phyloP scores from a whole-genome alignment of 306 rosid genomes.

The Malus orientalis region DNA sequence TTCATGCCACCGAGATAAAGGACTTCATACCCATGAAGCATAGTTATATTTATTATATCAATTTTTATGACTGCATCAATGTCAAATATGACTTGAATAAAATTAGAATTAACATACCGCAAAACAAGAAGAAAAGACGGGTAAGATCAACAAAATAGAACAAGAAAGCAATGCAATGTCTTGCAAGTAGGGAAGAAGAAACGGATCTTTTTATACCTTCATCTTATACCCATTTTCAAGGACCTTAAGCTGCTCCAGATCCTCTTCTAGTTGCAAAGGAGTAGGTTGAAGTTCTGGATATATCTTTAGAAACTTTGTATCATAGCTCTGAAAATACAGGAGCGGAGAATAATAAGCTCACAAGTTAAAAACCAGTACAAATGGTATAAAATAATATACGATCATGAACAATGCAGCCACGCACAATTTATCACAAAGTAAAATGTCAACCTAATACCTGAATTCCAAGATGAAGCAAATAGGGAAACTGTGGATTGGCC shows the following conservation, averaged over 20 bases:
- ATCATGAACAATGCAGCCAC: neutral
- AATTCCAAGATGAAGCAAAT: constrained; percentile 69
- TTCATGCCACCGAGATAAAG: too few species aligned
- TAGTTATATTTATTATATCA: neutral
- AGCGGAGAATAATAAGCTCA: constrained; percentile 8
- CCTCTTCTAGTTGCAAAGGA: constrained; percentile 91
- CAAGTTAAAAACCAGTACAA: neutral
- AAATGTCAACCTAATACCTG: constrained; percentile 37
- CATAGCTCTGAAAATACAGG: constrained; percentile 64
- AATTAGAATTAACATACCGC: neutral
- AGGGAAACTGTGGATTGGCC: constrained; percentile 57
- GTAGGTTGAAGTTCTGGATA: constrained; percentile 75
- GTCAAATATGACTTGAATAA: neutral
- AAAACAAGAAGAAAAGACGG: neutral
- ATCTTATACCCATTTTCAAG: constrained; percentile 95
- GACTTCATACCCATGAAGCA: neutral
- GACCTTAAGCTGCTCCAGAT: constrained; percentile 95
- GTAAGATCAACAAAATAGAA: neutral
- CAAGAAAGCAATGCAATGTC: neutral
- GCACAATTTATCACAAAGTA: neutral
- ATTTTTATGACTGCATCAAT: neutral
- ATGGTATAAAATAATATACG: neutral
- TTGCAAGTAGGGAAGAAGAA: neutral
- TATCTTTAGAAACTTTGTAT: constrained; percentile 62
- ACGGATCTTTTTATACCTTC: constrained; percentile 52